phyloP scores from a whole-genome alignment of 2,329 filamentous ascomycete species.

The Escovopsis sp. region DNA sequence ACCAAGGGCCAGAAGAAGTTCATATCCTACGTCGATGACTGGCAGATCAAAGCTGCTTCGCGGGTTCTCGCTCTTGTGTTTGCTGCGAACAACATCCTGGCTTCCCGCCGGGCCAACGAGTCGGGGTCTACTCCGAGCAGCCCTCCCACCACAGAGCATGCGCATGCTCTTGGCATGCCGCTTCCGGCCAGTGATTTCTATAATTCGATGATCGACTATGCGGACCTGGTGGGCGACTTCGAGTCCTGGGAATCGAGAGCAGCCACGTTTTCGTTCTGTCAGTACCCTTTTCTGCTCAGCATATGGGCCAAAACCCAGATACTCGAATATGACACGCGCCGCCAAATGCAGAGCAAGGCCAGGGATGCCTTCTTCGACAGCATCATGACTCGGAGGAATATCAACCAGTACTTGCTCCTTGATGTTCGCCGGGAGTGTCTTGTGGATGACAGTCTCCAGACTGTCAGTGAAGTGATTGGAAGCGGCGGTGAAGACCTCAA shows the following conservation, averaged over 20 bases:
- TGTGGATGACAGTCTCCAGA: conserved; percentile 73
- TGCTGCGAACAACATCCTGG: conserved; percentile 54
- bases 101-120: conserved; percentile 21
- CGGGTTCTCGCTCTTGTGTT: conserved; percentile 71
- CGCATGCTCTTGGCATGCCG: conserved; percentile 42
- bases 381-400: conserved; percentile 58
- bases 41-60: conserved; percentile 74
- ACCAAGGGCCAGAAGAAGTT: conserved; percentile 37
- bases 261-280: conserved; percentile 72
- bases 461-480: conserved; percentile 74
- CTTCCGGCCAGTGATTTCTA: conserved; percentile 78
- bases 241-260: conserved; percentile 70
- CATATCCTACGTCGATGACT: conserved; percentile 63
- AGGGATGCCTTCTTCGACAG: conserved; percentile 84
- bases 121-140: conserved; percentile 6
- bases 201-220: conserved; percentile 70
- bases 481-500: conserved; percentile 74
- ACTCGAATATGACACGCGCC: conserved; percentile 70
- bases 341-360: conserved; percentile 81
- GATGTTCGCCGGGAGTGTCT: conserved; percentile 72
- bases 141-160: conserved; percentile 9
- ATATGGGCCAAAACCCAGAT: conserved; percentile 89
- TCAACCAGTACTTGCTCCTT: conserved; percentile 65
- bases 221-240: conserved; percentile 75
- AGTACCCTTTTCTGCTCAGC: conserved; percentile 83